Conservation (phyloP, 805 yeast species). For the Candida michaelii region DNA sequence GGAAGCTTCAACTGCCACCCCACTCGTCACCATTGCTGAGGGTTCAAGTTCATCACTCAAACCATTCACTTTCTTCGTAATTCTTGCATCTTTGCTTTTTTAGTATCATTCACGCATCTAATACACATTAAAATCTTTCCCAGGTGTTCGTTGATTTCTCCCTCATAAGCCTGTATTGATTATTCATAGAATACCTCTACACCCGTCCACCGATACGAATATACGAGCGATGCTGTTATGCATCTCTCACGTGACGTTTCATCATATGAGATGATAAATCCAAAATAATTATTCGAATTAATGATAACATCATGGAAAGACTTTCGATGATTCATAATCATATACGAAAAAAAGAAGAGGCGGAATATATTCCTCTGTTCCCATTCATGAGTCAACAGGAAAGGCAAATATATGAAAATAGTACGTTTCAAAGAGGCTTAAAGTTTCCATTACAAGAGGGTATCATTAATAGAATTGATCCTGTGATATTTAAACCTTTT, state of each 20-base stretch:
- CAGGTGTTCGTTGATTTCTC: no score
- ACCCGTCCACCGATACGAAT: no score
- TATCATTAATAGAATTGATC: slow-evolving; percentile 1
- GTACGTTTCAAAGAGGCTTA: slow-evolving; percentile 4
- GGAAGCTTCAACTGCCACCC: no score
- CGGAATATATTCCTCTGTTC: slow-evolving; percentile 13
- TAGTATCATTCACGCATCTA: no score
- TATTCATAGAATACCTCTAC: no score
- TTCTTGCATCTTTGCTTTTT: no score
- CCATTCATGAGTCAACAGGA: slow-evolving; percentile 11
- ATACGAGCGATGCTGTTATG: no score
- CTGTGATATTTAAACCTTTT: not conserved
- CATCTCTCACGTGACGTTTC: slow-evolving; percentile 7
- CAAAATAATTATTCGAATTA: not conserved
- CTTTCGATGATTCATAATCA: slow-evolving; percentile 14
- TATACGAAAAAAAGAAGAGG: slow-evolving; percentile 6
- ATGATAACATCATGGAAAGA: slow-evolving; percentile 7
- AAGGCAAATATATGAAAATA: slow-evolving; percentile 3
- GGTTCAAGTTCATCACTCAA: no score
- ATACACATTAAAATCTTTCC: no score
- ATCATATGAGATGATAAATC: slow-evolving; percentile 1
- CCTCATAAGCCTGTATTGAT: no score
- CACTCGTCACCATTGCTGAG: no score
- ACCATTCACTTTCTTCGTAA: no score
- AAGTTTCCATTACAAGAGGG: slow-evolving; percentile 6